Conservation (phyloP, 768 basidiomycete species). For the Roridomyces roridus region DNA sequence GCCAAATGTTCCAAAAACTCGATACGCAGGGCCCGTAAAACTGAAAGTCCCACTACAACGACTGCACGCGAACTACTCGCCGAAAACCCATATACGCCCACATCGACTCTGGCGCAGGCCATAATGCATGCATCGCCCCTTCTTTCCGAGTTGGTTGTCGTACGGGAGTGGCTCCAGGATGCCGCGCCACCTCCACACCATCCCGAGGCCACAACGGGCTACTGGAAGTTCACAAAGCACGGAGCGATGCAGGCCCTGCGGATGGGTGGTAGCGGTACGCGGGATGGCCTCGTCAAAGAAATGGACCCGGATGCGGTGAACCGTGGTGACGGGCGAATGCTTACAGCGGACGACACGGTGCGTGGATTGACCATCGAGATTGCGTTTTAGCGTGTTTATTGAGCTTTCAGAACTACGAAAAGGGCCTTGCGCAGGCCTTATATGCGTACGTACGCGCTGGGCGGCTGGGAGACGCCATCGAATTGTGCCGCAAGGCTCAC, state of each 20-base stretch:
- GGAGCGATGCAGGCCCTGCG: constrained; percentile 68
- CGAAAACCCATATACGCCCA: constrained; percentile 84
- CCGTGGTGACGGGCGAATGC: constrained; percentile 57
- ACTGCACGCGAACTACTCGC: constrained; percentile 62
- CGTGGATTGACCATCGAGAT: constrained; percentile 29
- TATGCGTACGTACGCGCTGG: constrained; percentile 87
- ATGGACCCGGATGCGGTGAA: constrained; percentile 86
- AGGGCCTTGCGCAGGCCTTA: constrained; percentile 74
- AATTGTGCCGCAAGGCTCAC: constrained; percentile 79
- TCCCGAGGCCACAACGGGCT: constrained; percentile 80
- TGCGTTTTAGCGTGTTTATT: not conserved
- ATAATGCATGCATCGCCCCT: constrained; percentile 72
- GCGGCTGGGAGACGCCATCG: constrained; percentile 82
- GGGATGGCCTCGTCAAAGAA: constrained; percentile 62
- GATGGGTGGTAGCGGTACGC: constrained; percentile 45
- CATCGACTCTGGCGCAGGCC: constrained; percentile 74
- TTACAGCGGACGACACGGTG: constrained; percentile 84
- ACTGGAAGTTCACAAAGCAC: constrained; percentile 85
- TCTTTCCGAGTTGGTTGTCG: constrained; percentile 77
- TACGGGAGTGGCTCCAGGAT: constrained; percentile 90
- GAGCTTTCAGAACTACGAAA: constrained; percentile 73
- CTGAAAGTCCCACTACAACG: constrained; percentile 51
- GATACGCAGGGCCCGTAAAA: constrained; percentile 67
- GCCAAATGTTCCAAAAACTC: not conserved
- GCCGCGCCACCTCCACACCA: constrained; percentile 64